Conservation (phyloP, 1,284 basidiomycete genomes). For the Xerocomus nothofagi region DNA sequence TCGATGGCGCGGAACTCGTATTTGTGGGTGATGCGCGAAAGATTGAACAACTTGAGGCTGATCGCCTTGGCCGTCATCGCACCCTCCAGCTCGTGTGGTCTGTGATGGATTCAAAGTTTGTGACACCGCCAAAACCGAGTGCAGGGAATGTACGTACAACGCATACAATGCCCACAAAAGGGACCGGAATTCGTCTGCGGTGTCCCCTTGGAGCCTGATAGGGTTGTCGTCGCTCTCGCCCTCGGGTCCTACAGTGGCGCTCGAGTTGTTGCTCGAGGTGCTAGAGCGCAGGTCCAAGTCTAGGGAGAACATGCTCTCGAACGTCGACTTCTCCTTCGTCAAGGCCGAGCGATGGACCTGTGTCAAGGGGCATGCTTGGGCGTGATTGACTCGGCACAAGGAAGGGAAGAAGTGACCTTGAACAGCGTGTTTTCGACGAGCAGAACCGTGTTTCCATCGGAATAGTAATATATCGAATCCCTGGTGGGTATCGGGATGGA, state of each 20-base stretch:
- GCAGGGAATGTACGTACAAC: slow-evolving; percentile 39
- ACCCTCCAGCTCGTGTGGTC: slow-evolving; percentile 49
- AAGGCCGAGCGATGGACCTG: slow-evolving; percentile 54
- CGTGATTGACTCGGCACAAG: slow-evolving; percentile 2
- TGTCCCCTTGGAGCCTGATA: slow-evolving; percentile 49
- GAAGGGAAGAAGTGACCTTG: slow-evolving; percentile 38
- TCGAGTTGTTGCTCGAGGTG: slow-evolving; percentile 17
- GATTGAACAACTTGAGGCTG: slow-evolving; percentile 43
- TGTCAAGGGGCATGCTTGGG: slow-evolving; percentile 3
- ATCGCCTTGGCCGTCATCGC: slow-evolving; percentile 44
- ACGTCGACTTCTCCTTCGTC: slow-evolving; percentile 51
- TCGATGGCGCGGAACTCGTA: slow-evolving; percentile 55
- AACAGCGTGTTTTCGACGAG: slow-evolving; percentile 48
- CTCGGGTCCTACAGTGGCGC: slow-evolving; percentile 37
- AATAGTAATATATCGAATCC: slow-evolving; percentile 34
- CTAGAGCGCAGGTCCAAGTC: slow-evolving; percentile 36
- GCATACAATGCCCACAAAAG: slow-evolving; percentile 52
- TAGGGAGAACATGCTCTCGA: slow-evolving; percentile 53
- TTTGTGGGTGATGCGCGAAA: slow-evolving; percentile 55
- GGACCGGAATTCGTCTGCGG: slow-evolving; percentile 46
- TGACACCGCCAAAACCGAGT: slow-evolving; percentile 2
- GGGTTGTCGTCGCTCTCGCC: slow-evolving; percentile 49
- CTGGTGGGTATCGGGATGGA: slow-evolving; percentile 36
- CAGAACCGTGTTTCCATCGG: slow-evolving; percentile 48
- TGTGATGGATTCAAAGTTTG: slow-evolving; percentile 21